These are phyloP conservation scores for Collybia sp. DNA, from an alignment of 768 basidiomycete genomes.

Conservation along the genomic window DNA sequence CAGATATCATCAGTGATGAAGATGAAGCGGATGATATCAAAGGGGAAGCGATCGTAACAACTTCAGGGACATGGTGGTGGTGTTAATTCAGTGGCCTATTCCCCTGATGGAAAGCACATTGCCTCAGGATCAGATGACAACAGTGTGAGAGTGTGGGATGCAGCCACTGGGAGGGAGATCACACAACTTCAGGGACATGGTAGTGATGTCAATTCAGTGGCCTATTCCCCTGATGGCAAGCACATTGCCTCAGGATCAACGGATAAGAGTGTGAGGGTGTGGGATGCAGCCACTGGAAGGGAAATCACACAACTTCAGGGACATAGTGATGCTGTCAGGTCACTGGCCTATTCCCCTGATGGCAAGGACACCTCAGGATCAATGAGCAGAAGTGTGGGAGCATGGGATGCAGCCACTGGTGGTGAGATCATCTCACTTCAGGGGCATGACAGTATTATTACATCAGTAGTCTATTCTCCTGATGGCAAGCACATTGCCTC, in stretches of 20 bases:
- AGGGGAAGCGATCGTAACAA: no score
- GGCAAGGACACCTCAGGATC: constrained; percentile 20
- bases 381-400: constrained; percentile 8
- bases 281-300: neutral
- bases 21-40: no score
- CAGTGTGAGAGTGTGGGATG: constrained; percentile 19
- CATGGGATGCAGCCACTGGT: constrained; percentile 16
- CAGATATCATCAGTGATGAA: no score
- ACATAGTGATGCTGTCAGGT: neutral
- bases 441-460: constrained; percentile 4
- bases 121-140: constrained; percentile 20
- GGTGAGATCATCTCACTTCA: constrained; percentile 1
- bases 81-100: constrained; percentile 12
- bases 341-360: neutral
- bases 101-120: constrained; percentile 14
- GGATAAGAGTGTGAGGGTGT: constrained; percentile 1
- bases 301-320: neutral
- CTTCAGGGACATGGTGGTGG: constrained; percentile 11
- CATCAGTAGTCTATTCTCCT: constrained; percentile 20
- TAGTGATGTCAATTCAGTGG: constrained; percentile 1
- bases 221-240: constrained; percentile 10
- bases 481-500: constrained; percentile 16
- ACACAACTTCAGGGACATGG: neutral
- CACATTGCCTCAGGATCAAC: constrained; percentile 1
- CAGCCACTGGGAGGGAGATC: constrained; percentile 10